These are phyloP conservation scores for Trichoderma citrinoviride DNA, from an alignment of 2,329 filamentous ascomycete species.

Conservation along the genomic window DNA sequence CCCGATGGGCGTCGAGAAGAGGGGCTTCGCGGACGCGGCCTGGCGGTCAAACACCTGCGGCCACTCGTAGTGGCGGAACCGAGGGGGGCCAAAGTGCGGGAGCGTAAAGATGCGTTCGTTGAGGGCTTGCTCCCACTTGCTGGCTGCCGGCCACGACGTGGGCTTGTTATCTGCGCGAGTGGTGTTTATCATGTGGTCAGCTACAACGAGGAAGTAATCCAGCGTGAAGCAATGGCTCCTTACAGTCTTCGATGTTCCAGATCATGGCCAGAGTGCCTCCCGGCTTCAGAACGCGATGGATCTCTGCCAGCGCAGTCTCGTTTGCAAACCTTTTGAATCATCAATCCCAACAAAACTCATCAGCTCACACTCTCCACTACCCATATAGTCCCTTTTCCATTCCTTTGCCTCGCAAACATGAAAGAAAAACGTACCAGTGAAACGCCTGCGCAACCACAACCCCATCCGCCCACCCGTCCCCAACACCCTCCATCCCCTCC, in stretches of 20 bases:
- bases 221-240: slow-evolving; percentile 26
- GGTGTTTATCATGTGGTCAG: neutral
- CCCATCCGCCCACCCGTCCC: slow-evolving; percentile 60
- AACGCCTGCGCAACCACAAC: slow-evolving; percentile 65
- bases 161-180: slow-evolving; percentile 61
- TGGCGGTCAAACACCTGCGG: slow-evolving; percentile 62
- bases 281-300: slow-evolving; percentile 63
- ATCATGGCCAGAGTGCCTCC: slow-evolving; percentile 62
- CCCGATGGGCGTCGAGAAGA: slow-evolving; percentile 62
- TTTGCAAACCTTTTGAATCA: slow-evolving; percentile 61
- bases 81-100: slow-evolving; percentile 54
- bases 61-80: slow-evolving; percentile 66
- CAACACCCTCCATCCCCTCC: slow-evolving; percentile 50
- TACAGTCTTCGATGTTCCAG: slow-evolving; percentile 74
- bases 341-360: neutral
- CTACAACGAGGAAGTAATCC: slow-evolving; percentile 15
- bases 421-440: slow-evolving; percentile 48
- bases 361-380: too few relatives aligned
- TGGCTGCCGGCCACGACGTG: slow-evolving; percentile 50
- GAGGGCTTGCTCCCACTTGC: slow-evolving; percentile 60
- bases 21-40: slow-evolving; percentile 42
- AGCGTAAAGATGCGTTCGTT: slow-evolving; percentile 57
- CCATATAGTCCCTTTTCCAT: too few relatives aligned
- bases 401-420: too few relatives aligned
- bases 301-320: slow-evolving; percentile 58